A percentile compares a stretch with the other conserved stretches of the same genome.
phyloP scores from a whole-genome alignment of 495 filamentous ascomycete genomes.

The Aspergillus campestris region DNA sequence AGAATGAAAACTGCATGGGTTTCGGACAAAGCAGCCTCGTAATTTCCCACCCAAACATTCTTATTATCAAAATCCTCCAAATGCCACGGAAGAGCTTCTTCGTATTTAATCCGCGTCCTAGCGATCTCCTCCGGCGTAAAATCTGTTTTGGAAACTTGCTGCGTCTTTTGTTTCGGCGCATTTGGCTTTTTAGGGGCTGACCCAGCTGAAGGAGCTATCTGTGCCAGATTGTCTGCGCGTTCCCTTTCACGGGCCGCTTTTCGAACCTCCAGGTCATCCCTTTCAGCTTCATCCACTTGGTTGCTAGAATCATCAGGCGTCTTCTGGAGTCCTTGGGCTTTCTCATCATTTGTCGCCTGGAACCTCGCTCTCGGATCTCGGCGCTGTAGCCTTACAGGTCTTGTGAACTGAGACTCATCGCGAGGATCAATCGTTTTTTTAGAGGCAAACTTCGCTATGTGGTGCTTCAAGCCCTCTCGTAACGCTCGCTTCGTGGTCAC shows the following conservation, averaged over 20 bases:
- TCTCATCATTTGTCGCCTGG: constrained; percentile 29
- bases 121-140: constrained; percentile 79
- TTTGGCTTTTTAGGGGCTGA: constrained; percentile 54
- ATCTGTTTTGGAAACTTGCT: constrained; percentile 63
- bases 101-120: constrained; percentile 72
- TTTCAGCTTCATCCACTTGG: constrained; percentile 52
- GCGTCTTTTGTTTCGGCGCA: constrained; percentile 54
- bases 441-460: constrained; percentile 68
- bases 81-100: constrained; percentile 93
- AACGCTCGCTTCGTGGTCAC: constrained; percentile 73
- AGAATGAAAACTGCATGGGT: constrained; percentile 66
- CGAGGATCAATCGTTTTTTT: constrained; percentile 61
- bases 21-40: constrained; percentile 76
- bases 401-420: constrained; percentile 72
- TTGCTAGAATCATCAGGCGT: constrained; percentile 21
- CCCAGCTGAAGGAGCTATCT: constrained; percentile 69
- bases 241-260: constrained; percentile 75
- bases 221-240: constrained; percentile 71
- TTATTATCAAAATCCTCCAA: constrained; percentile 93
- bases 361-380: constrained; percentile 74
- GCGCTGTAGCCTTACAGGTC: constrained; percentile 80
- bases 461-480: constrained; percentile 72
- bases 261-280: constrained; percentile 59
- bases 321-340: constrained; percentile 35
- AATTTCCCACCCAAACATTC: constrained; percentile 85